Percentiles rank a stretch among this genome's conserved stretches.
phyloP scores from a whole-genome alignment of 768 basidiomycete genomes.

The Chiua virens region DNA sequence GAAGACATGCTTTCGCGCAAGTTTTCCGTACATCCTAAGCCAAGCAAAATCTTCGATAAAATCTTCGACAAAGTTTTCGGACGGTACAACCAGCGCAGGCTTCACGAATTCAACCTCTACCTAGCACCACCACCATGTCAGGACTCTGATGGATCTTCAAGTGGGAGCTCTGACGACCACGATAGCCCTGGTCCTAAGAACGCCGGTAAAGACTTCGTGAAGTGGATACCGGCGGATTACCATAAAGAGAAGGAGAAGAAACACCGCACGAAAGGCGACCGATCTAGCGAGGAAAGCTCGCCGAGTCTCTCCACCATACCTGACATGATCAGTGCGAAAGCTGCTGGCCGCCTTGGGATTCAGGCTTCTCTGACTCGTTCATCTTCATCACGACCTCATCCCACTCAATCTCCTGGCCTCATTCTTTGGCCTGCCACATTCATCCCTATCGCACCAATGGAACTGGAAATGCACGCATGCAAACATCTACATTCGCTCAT shows the following conservation, averaged over 20 bases:
- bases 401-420: slow-evolving; percentile 63
- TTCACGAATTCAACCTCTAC: slow-evolving; percentile 52
- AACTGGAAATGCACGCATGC: slow-evolving; percentile 76
- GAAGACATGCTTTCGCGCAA: slow-evolving; percentile 54
- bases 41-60: slow-evolving; percentile 48
- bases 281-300: slow-evolving; percentile 28
- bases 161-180: slow-evolving; percentile 28
- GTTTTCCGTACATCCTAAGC: slow-evolving; percentile 52
- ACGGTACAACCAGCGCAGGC: slow-evolving; percentile 40
- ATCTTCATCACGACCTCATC: not conserved
- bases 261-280: slow-evolving; percentile 20
- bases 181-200: slow-evolving; percentile 24
- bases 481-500: slow-evolving; percentile 66
- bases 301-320: slow-evolving; percentile 22
- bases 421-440: slow-evolving; percentile 60
- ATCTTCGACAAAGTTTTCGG: slow-evolving; percentile 54
- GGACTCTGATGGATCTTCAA: slow-evolving; percentile 19
- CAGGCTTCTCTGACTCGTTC: slow-evolving; percentile 12
- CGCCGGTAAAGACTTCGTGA: slow-evolving; percentile 33
- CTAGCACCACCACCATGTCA: slow-evolving; percentile 47
- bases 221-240: slow-evolving; percentile 37
- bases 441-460: slow-evolving; percentile 53
- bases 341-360: slow-evolving; percentile 40
- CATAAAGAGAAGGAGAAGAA: slow-evolving; percentile 28
- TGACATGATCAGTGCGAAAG: slow-evolving; percentile 35